These are phyloP conservation scores for Eimeria acervulina DNA, from an alignment of 169 alveolate genomes.

Conservation along the genomic window DNA sequence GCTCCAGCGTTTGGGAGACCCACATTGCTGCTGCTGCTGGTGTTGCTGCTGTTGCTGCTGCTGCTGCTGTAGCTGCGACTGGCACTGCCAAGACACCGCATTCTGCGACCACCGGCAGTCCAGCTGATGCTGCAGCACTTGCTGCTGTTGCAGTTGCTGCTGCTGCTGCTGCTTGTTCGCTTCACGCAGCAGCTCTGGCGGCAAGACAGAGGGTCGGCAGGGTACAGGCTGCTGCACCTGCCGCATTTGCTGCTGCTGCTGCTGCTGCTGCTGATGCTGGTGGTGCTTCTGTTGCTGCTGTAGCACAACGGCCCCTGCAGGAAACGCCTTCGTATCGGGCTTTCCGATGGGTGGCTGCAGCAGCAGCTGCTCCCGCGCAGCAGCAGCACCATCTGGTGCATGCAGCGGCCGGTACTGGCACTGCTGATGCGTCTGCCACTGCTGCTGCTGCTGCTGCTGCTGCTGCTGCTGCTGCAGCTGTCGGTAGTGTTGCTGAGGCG, in stretches of 20 bases:
- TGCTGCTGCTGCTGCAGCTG: constrained; percentile 14
- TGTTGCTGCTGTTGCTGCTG: neutral
- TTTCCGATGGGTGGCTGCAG: neutral
- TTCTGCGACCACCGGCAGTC: neutral
- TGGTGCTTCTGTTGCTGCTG: neutral
- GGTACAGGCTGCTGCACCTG: neutral
- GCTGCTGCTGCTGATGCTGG: too few relatives aligned
- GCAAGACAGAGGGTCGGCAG: neutral
- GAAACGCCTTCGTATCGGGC: neutral
- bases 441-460: constrained; percentile 13
- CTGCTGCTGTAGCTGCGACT: neutral
- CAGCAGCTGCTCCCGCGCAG: neutral
- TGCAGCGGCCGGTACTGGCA: neutral
- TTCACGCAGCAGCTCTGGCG: neutral
- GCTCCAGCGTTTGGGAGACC: neutral
- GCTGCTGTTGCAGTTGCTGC: too few relatives aligned
- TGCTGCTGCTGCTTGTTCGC: too few relatives aligned
- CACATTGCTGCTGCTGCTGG: neutral
- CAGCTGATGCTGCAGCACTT: too few relatives aligned
- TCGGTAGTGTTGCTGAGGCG: neutral
- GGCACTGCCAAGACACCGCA: neutral
- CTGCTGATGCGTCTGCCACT: constrained; percentile 4
- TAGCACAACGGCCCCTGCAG: neutral
- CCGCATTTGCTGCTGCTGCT: too few relatives aligned
- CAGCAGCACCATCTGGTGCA: neutral